phyloP scores from a whole-genome alignment of 2,329 filamentous ascomycete species.

The Penicillium nordicum region DNA sequence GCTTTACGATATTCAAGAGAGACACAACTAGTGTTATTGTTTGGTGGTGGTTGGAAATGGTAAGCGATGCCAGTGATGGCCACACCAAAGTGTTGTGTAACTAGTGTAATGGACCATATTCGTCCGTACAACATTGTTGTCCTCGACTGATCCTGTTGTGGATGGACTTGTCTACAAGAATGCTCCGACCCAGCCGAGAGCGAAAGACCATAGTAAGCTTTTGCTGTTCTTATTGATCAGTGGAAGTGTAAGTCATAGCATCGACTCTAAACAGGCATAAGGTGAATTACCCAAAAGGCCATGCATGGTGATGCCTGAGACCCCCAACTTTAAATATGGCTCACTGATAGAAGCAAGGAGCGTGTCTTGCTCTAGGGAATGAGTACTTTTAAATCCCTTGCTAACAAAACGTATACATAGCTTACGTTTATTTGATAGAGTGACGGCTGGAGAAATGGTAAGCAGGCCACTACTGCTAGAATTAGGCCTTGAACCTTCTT shows the following conservation, averaged over 20 bases:
- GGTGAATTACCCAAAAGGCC: not conserved
- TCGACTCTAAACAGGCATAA: not conserved
- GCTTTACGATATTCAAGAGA: not conserved
- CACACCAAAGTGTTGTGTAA: not conserved
- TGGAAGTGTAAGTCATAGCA: not conserved
- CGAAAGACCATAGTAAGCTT: not conserved
- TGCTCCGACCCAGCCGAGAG: constrained; percentile 1
- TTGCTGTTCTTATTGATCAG: not conserved
- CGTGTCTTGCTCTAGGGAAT: not conserved
- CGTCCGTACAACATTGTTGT: not conserved
- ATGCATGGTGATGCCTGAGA: not conserved
- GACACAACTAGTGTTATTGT: not conserved
- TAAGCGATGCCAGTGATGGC: not conserved
- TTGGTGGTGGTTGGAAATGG: not conserved
- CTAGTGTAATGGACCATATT: not conserved
- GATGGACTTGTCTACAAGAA: not conserved
- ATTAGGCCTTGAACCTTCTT: not conserved
- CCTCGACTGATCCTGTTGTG: constrained; percentile 5
- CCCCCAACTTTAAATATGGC: not conserved
- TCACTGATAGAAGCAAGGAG: not conserved
- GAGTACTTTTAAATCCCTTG: not conserved
- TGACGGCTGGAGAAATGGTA: not conserved
- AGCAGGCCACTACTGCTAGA: not conserved
- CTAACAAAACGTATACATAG: not conserved
- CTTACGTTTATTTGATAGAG: not conserved